Conservation (phyloP, 257 asterid species). For the Verbena officinalis region DNA sequence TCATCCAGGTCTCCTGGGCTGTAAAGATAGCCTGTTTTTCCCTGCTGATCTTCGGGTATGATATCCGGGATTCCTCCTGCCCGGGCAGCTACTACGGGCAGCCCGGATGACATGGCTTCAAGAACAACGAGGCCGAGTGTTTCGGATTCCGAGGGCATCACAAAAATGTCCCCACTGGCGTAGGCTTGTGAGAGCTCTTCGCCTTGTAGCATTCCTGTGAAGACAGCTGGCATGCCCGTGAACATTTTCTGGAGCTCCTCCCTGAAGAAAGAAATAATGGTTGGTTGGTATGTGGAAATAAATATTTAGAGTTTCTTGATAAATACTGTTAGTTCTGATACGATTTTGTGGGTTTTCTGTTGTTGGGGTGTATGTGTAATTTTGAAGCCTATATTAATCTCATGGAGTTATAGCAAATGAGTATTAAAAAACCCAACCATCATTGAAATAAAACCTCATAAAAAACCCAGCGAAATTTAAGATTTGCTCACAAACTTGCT, state of each 20-base stretch:
- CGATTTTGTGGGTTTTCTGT: no score
- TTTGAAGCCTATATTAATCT: no score
- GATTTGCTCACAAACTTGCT: no score
- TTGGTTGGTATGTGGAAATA: no score
- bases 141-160: slow-evolving; percentile 96
- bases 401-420: no score
- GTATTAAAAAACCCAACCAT: no score
- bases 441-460: no score
- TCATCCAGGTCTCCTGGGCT: slow-evolving; percentile 89
- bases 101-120: slow-evolving; percentile 98
- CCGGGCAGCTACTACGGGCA: slow-evolving; percentile 96
- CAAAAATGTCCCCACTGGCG: slow-evolving; percentile 88
- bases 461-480: no score
- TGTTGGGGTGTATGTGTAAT: neutral
- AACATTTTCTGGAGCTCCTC: slow-evolving; percentile 79
- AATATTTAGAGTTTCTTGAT: no score
- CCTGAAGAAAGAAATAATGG: slow-evolving; percentile 34
- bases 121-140: slow-evolving; percentile 87
- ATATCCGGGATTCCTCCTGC: slow-evolving; percentile 98
- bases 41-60: slow-evolving; percentile 80
- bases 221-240: slow-evolving; percentile 76
- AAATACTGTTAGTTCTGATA: no score
- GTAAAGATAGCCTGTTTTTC: slow-evolving; percentile 76
- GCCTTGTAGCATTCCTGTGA: slow-evolving; percentile 84
- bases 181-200: slow-evolving; percentile 97